Percentiles rank a stretch among this genome's conserved stretches.
Evolutionary conservation across 1,284 basidiomycete genomes (phyloP).

Genomic region (Cutaneotrichosporon sp.): DNA sequence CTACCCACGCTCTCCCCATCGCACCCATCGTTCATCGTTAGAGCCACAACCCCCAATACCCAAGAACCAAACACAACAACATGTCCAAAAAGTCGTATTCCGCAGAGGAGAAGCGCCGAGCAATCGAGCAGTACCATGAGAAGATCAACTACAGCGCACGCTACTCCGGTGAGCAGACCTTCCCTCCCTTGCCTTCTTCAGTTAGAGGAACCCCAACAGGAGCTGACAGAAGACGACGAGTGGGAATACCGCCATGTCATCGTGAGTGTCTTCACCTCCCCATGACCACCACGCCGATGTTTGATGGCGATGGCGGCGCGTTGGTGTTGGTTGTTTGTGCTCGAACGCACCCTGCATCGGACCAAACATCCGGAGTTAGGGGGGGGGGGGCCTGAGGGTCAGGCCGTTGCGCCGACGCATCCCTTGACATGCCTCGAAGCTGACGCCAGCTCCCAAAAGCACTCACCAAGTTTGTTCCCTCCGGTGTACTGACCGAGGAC

Average conservation of each 20-base stretch:
- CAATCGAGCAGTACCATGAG: slow-evolving; percentile 51
- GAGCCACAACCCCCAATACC: not conserved
- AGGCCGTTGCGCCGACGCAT: not conserved
- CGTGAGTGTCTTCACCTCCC: slow-evolving; percentile 32
- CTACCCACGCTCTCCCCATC: not conserved
- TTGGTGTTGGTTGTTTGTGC: slow-evolving; percentile 2
- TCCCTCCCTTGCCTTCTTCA: not conserved
- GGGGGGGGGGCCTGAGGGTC: not conserved
- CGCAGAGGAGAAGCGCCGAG: slow-evolving; percentile 49
- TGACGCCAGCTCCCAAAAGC: slow-evolving; percentile 49
- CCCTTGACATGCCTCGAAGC: not conserved
- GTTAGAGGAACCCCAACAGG: not conserved
- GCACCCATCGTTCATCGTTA: not conserved
- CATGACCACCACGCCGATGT: not conserved
- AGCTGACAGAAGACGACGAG: slow-evolving; percentile 41
- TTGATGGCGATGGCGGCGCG: not conserved
- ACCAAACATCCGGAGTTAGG: slow-evolving; percentile 4
- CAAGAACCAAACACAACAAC: slow-evolving; percentile 1
- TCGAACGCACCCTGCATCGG: not conserved
- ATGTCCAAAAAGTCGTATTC: slow-evolving; percentile 52
- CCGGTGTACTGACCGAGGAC: slow-evolving; percentile 50
- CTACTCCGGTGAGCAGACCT: slow-evolving; percentile 43
- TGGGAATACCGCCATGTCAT: slow-evolving; percentile 55
- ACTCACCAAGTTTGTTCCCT: slow-evolving; percentile 49
- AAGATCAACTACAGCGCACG: slow-evolving; percentile 51